Base-by-base conservation (phyloP, 2,329 filamentous ascomycete genomes). In the Cercospora zeina region DNA sequence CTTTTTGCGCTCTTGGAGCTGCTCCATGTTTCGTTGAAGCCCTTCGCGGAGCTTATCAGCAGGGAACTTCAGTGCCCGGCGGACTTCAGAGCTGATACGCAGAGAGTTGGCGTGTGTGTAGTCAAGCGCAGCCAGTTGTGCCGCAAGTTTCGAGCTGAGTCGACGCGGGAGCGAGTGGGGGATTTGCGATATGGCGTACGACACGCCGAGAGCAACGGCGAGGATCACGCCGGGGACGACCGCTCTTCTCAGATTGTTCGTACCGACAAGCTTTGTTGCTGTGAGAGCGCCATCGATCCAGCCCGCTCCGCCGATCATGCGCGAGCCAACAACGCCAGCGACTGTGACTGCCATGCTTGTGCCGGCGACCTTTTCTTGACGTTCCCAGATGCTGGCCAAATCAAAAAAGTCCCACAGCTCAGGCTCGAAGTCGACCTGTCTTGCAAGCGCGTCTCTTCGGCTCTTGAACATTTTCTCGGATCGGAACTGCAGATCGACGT, bases 381-480 rank as follows among this genome's bases (percentile, higher is more conserved):
- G 85, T 72, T 97, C 91, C 79, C 96, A 83, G 5, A 97, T 78
- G 10, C 87, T 89, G 16, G 87, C 83, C 75, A 92, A 82, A 76
- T 99, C 95, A 71, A 99, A 90, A 81, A 99, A 97, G 78, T 99
- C 95, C 84, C 84, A 89, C 0, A 96, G 70, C 72, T 99, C 93
- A 3, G 95, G 90, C 58, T 95, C 87, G 19, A 96, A 87, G 64
- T 97, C 87, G 14, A 97, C 87, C 72, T 96, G 88, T 66, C 91
- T 87, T 5, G 91, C 92, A 42, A 96, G 80, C 1, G 87, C 85
- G 74, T 99, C 91, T 63, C 87, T 85, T 71, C 89, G 89, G 65
- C 90, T 87, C 63, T 87, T 87, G 81, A 97, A 99, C 95, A 99
- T 97, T 73, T 93, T 86, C 70, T 97, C 92, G 1, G 91, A 87